Evolutionary conservation across 2,329 filamentous ascomycete species (phyloP), one percentile per base, ranked within the genome.

Genomic region (Aspergillus sp.): DNA sequence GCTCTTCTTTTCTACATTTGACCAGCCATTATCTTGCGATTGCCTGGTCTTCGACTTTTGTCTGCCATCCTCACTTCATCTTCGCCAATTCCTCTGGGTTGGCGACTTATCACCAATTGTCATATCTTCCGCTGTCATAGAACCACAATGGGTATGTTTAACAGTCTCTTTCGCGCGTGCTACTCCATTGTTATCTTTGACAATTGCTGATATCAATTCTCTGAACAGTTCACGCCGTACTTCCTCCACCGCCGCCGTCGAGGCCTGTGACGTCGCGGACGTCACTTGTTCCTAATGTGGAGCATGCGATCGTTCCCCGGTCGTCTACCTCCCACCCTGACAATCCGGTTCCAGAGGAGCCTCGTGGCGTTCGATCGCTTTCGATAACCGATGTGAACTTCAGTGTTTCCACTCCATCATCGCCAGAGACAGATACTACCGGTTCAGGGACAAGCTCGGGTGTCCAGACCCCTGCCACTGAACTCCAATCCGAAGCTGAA

Each of bases 331-430:
- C 78, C 38, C 80, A 81, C 62, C 79, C 80, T 13, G 71, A 77
- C 53, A 78, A 82, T 64, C 79, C 79, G 11, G 75, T 82, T 55
- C 80, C 80, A 4, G 77, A 81, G 71, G 80, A 82, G 64, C 80
- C 80, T 55, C 71, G 68, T 19, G 69, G 68, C 4, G 71, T 77
- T 15, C 72, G 73, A 48, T 73, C 75, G 10, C 64, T 77, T 13
- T 75, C 73, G 25, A 67, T 77, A n/a, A 72, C 74, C 11, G 71
- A 73, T 32, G 68, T 64, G 17, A 69, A 66, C 41, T 70, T 73
- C 61, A 19, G 73, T 70, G 8, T 67, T 64, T 3, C 47, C 25
- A 27, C 47, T 17, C 60, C 63, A 6, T 70, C 73, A 5, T 74
- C 74, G 13, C 68, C 69, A 57, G 70, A 68, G 30, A 73, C 75